These are phyloP conservation scores for Lunasporangiospora selenospora DNA, from an alignment of 192 early-diverging fungal genomes.

Conservation along the genomic window DNA sequence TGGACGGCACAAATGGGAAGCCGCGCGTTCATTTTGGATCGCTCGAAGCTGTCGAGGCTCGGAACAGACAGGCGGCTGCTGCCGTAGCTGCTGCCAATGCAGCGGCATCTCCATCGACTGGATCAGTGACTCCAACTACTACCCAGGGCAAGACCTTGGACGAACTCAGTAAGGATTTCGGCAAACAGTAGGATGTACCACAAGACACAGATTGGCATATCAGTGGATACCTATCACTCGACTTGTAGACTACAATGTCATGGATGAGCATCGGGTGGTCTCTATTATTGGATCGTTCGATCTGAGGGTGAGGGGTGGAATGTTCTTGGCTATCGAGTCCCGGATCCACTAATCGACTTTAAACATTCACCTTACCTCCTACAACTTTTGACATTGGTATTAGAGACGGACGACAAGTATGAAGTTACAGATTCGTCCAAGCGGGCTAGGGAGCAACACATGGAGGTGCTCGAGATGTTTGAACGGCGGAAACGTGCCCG, in stretches of 20 bases:
- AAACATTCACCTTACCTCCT: no score
- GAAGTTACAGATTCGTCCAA: slow-evolving; percentile 55
- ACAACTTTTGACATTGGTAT: no score
- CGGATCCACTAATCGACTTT: no score
- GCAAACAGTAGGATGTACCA: no score
- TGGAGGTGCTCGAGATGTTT: slow-evolving; percentile 70
- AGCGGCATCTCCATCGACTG: neutral
- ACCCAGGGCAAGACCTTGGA: slow-evolving; percentile 15
- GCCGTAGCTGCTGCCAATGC: slow-evolving; percentile 22
- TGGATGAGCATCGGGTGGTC: no score
- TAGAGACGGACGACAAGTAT: slow-evolving; percentile 42
- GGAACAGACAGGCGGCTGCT: slow-evolving; percentile 47
- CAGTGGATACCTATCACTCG: no score
- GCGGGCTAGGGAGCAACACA: slow-evolving; percentile 56
- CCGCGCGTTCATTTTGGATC: slow-evolving; percentile 70
- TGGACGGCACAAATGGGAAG: slow-evolving; percentile 44
- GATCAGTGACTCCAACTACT: slow-evolving; percentile 3
- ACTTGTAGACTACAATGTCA: no score
- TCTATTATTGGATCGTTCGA: no score
- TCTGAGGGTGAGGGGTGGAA: no score
- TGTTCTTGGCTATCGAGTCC: no score
- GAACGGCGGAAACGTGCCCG: slow-evolving; percentile 79
- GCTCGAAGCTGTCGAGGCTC: slow-evolving; percentile 60
- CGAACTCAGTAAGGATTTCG: slow-evolving; percentile 26
- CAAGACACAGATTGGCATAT: no score